Base-by-base conservation (phyloP, 1,284 basidiomycete genomes). In the Hymenochaete sp. region DNA sequence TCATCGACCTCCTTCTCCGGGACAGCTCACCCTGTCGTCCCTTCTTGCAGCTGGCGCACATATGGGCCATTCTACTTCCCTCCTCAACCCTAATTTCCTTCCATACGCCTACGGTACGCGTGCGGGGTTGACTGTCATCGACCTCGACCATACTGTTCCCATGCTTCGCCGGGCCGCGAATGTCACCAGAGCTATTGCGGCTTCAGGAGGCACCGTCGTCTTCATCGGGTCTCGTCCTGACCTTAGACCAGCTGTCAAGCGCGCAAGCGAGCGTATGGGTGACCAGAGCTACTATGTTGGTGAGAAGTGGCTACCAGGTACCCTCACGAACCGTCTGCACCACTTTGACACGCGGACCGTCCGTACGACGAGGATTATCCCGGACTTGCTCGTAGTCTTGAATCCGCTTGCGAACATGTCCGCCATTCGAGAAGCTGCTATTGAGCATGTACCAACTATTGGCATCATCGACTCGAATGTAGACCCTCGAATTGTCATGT, bases 401-500 rank as follows among this genome's bases (percentile, higher is more conserved):
- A 95, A 96, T 59, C 92, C 93, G 28, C 70, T 86, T 42, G 71
- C 80, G 37, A 93, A 93, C 62, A 71, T 85, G 45, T 78, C 79
- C 51, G 87, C 85, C 10, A 88, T 95, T 58, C 77, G 82, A 45
- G 91, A 95, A 67, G 91, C 87, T 57, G 86, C 86, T 4, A 70
- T 82, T 41, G 75, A 82, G 51, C 82, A 91, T 57, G 75, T 93
- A 41, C 91, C 91, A 0, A 93, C 91, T 0, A 77, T 93, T 52
- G 91, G 82, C 22, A 82, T 98, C 52, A 78, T 93, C 49, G 96
- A 99, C 66, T 89, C 92, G 22, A 92, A 99, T 62, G 88, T 84
- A 31, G 96, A 99, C 65, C 96, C 96, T 4, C 81, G 96, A 14
- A 73, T 93, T 28, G 93, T 98, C 49, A 98, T 97, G 73, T 98